Percentiles rank a stretch among this genome's conserved stretches.
Evolutionary conservation across 2,329 filamentous ascomycete genomes (phyloP).

Genomic region (Colletotrichum tanaceti): DNA sequence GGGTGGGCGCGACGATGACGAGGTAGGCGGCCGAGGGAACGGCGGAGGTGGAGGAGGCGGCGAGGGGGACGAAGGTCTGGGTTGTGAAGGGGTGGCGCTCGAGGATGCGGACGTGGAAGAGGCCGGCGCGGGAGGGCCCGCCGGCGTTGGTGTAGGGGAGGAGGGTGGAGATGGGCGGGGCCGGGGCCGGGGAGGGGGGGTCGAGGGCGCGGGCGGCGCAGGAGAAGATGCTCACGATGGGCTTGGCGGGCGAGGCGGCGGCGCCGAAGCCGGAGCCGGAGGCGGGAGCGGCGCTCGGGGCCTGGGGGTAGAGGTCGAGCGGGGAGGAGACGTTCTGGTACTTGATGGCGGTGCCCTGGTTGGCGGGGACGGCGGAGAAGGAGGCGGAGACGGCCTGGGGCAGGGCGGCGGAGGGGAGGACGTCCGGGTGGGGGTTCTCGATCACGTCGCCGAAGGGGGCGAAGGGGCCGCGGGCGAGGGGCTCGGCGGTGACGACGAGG

Average conservation of each 20-base stretch:
- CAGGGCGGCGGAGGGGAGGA: conserved; percentile 62
- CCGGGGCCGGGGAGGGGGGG: conserved; percentile 13
- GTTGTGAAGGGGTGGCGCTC: conserved; percentile 95
- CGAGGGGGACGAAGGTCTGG: conserved; percentile 90
- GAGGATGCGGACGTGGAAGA: conserved; percentile 77
- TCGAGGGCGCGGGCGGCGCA: conserved; percentile 74
- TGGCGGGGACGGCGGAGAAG: conserved; percentile 68
- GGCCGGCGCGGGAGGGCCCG: conserved; percentile 33
- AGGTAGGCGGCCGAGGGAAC: conserved; percentile 69
- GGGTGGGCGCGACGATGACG: conserved; percentile 86
- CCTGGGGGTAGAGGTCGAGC: conserved; percentile 75
- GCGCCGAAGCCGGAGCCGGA: too few species aligned
- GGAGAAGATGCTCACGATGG: conserved; percentile 89
- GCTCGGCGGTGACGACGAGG: conserved; percentile 66
- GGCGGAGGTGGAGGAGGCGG: conserved; percentile 47
- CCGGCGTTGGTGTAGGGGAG: conserved; percentile 38
- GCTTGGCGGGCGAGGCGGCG: conserved; percentile 52
- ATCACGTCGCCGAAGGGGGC: conserved; percentile 86
- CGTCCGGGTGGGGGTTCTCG: conserved; percentile 73
- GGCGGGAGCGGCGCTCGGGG: conserved; percentile 63
- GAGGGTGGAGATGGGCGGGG: conserved; percentile 36
- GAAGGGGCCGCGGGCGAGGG: conserved; percentile 78
- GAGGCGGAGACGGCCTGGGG: conserved; percentile 54
- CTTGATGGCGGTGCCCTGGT: conserved; percentile 91
- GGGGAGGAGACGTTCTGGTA: conserved; percentile 84